phyloP scores from a whole-genome alignment of 805 yeast species.

The Lipomyces orientalis region DNA sequence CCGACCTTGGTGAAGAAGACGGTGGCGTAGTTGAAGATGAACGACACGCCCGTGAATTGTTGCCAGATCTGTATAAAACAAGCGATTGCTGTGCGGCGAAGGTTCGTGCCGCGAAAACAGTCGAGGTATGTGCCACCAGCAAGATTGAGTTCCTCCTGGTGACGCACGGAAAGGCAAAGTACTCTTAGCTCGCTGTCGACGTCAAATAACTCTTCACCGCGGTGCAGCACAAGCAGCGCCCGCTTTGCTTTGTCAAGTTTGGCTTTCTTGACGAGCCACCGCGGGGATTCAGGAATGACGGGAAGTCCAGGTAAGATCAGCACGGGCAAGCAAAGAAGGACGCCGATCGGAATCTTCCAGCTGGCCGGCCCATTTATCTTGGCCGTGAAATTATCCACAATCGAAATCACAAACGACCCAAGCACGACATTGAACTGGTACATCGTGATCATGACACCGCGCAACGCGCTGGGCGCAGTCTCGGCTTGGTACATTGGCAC shows the following conservation, averaged over 20 bases:
- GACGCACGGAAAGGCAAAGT: background rate
- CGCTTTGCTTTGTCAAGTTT: conserved; percentile 57
- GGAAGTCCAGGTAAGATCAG: conserved; percentile 56
- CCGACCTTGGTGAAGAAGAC: conserved; percentile 1
- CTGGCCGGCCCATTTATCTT: conserved; percentile 56
- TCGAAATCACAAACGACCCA: conserved; percentile 68
- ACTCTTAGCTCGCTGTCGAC: background rate
- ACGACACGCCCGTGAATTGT: background rate
- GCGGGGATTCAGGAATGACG: conserved; percentile 76
- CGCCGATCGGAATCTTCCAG: conserved; percentile 68
- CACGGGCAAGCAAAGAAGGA: conserved; percentile 51
- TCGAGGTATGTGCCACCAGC: conserved; percentile 15
- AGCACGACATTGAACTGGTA: conserved; percentile 75
- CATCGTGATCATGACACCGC: conserved; percentile 77
- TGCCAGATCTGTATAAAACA: conserved; percentile 45
- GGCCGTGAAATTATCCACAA: conserved; percentile 69
- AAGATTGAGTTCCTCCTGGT: background rate
- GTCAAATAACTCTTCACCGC: background rate
- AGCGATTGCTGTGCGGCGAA: conserved; percentile 37
- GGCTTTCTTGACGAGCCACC: conserved; percentile 67
- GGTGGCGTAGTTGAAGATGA: conserved; percentile 6
- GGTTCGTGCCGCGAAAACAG: conserved; percentile 22
- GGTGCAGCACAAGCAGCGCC: conserved; percentile 20
- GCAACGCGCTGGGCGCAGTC: conserved; percentile 74
- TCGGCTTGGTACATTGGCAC: conserved; percentile 81